Evolutionary conservation across 2,329 filamentous ascomycete genomes (phyloP).

Genomic region (Xylaria sp.): DNA sequence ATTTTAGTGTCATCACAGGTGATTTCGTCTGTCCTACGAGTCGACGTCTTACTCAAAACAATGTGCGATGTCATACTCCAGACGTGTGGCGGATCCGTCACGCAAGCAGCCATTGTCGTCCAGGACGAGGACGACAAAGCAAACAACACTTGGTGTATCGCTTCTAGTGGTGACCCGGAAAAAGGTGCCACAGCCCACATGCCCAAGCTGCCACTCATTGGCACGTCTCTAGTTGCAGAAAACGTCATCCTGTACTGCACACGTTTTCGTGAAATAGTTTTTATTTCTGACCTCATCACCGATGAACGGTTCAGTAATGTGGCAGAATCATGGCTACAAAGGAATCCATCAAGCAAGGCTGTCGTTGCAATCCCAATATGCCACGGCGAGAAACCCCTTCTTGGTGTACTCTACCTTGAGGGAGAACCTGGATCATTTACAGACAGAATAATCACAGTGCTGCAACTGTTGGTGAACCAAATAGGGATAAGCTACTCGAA

Average conservation of each 20-base stretch:
- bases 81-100: constrained; percentile 76
- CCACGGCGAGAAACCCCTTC: constrained; percentile 75
- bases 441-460: constrained; percentile 74
- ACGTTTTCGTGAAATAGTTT: constrained; percentile 79
- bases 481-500: constrained; percentile 79
- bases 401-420: constrained; percentile 81
- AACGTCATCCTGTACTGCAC: constrained; percentile 82
- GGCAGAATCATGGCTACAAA: constrained; percentile 72
- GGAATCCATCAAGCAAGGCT: constrained; percentile 76
- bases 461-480: constrained; percentile 80
- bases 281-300: constrained; percentile 76
- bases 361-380: constrained; percentile 84
- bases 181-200: constrained; percentile 73
- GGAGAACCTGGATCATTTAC: constrained; percentile 80
- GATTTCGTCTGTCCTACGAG: constrained; percentile 80
- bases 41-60: constrained; percentile 80
- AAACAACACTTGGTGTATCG: constrained; percentile 74
- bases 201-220: constrained; percentile 71
- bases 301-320: constrained; percentile 85
- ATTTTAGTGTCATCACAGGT: constrained; percentile 83
- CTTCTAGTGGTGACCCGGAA: constrained; percentile 78
- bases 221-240: constrained; percentile 76
- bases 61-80: constrained; percentile 86
- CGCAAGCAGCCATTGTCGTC: constrained; percentile 78
- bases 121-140: constrained; percentile 70